Evolutionary conservation across 202 grass and related monocot genomes (phyloP).

Genomic region (Schoenoplectus tabernaemontani): DNA sequence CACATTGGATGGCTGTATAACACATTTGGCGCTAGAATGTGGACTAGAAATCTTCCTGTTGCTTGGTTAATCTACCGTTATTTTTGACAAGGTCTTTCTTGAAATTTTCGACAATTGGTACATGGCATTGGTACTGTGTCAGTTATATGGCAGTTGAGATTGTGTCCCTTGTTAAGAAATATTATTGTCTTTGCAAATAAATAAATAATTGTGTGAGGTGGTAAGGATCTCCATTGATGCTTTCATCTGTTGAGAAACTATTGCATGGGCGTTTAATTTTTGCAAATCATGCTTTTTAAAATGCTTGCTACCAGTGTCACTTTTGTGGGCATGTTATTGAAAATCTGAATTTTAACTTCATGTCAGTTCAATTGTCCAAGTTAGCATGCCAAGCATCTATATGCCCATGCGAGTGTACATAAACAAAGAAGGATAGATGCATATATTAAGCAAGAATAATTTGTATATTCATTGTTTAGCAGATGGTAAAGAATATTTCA

Average conservation of each 20-base stretch:
- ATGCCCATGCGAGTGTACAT: too few relatives aligned
- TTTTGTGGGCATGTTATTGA: neutral
- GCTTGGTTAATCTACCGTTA: neutral
- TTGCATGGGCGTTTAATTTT: neutral
- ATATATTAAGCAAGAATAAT: neutral
- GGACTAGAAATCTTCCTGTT: neutral
- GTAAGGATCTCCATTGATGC: neutral
- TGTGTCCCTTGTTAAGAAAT: neutral
- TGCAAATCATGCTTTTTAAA: neutral
- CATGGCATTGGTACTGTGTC: neutral
- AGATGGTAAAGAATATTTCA: neutral
- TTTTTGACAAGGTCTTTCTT: neutral
- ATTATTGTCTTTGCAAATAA: neutral
- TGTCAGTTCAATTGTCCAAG: neutral
- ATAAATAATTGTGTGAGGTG: neutral
- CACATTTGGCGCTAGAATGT: neutral
- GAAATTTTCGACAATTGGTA: neutral
- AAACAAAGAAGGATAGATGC: neutral
- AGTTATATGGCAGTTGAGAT: neutral
- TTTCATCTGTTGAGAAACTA: neutral
- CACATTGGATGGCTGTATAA: neutral
- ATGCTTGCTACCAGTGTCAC: neutral
- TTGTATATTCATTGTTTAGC: neutral
- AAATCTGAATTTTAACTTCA: neutral
- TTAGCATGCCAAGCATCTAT: neutral